Evolutionary conservation across 371 early-diverging fungal genomes (phyloP), one percentile per base, ranked within the genome.

Genomic region (Apophysomyces elegans): DNA sequence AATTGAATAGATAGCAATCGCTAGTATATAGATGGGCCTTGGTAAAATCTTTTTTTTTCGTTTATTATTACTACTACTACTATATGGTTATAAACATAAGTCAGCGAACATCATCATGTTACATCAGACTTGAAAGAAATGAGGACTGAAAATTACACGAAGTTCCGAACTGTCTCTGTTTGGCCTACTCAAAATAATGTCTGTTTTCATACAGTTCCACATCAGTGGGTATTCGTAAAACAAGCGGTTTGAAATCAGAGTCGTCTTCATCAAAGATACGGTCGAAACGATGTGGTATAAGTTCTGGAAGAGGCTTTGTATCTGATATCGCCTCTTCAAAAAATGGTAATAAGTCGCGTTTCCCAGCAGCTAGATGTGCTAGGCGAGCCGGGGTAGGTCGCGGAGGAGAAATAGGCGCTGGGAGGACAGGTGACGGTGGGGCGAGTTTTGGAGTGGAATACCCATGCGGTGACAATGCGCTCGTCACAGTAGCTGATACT

Each of bases 211-310:
- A 50, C 54, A 50, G 21, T 50, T 50, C 54, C 54, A 18, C 18
- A 21, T 50, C 54, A 21, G 54, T 50, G 21, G 54, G 54, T 50
- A 50, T 50, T 21, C 54, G 54, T 21, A 50, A 21, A 50, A 50
- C 54, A 18, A 50, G 54, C 54, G 54, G 54, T 50, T 50, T 50
- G 54, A 50, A 50, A 21, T 50, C 54, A 18, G 54, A 50, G 11
- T 11, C 11, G 5, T 50, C 54, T 50, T 50, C 54, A 21, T 50
- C 54, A 50, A 50, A 50, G 8, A 50, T 50, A 7, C 54, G 54
- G 21, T 50, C 54, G 54, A 50, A 50, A 7, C 54, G 54, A 21
- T 50, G 54, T 6, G 54, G 54, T 21, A 50, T 21, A 18, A 50
- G 21, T 21, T n/a, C 54, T 21, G 54, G 54, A 16, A 50, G 21